Evolutionary conservation across 371 early-diverging fungal species (phyloP).

Genomic region (Lichtheimia hyalospora): DNA sequence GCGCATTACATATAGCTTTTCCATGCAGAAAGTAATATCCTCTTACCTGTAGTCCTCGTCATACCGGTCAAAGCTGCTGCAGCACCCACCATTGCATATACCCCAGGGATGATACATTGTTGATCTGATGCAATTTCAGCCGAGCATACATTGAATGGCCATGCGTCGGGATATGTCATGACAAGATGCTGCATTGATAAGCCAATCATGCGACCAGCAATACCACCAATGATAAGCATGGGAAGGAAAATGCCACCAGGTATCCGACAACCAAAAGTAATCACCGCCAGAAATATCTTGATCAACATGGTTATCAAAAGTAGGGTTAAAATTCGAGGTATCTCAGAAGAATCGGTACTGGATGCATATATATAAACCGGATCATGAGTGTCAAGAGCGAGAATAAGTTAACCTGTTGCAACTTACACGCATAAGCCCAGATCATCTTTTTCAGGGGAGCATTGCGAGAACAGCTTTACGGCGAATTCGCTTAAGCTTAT

Average conservation of each 20-base stretch:
- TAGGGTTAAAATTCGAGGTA: constrained; percentile 34
- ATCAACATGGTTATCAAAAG: constrained; percentile 64
- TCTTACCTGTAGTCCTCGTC: constrained; percentile 84
- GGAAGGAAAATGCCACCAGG: constrained; percentile 95
- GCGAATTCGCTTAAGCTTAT: constrained; percentile 78
- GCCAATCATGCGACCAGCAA: constrained; percentile 89
- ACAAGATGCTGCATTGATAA: constrained; percentile 68
- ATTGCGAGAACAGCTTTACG: constrained; percentile 80
- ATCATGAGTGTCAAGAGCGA: no score
- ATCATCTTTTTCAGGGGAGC: constrained; percentile 56
- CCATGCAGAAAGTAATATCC: not conserved
- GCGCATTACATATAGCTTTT: no score
- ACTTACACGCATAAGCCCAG: constrained; percentile 66
- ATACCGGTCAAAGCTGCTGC: constrained; percentile 90
- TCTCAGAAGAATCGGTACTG: constrained; percentile 30
- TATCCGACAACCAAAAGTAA: constrained; percentile 82
- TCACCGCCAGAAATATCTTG: constrained; percentile 64
- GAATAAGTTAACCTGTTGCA: not conserved
- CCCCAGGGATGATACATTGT: constrained; percentile 87
- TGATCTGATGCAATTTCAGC: constrained; percentile 37
- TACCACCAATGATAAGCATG: constrained; percentile 90
- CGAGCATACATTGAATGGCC: constrained; percentile 66
- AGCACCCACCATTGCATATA: constrained; percentile 96
- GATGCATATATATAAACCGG: not conserved
- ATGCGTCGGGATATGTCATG: constrained; percentile 53